Base-by-base conservation (phyloP, 169 alveolate species). In the Plasmodium vivax region DNA sequence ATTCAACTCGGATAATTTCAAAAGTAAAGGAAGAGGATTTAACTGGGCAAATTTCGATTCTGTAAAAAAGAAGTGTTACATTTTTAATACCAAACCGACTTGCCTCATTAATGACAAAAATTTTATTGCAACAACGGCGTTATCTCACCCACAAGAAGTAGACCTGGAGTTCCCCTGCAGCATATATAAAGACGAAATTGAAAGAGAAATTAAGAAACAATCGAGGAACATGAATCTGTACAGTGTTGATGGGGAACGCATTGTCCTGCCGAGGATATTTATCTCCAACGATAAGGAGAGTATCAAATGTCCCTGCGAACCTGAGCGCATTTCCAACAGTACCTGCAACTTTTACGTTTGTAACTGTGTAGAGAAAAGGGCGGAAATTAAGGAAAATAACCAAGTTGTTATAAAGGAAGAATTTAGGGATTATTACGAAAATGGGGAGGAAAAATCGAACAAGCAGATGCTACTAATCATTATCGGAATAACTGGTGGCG, bases 41-140 rank as follows among this genome's bases (percentile, higher is more conserved):
- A 96, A 96, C 88, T 96, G 98, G 98, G 98, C 95, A 2, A 95
- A 94, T 77, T 96, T 84, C 93, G 92, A 94, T 41, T 47, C 2
- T 30, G 81, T 34, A 62, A 84, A 58, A 8, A 90, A 95, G 8
- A 41, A 43, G 41, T 96, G 98, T 72, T 75, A 92, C 58, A 43
- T 96, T 30, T 81, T 94, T 73, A 93, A 92, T 77, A 84, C 56
- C 38, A 83, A 91, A 38, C 98, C 98, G 12, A 93, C 94, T 82
- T 96, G 98, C 41, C 93, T 96, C 75, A 93, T 96, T 75, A 81
- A 95, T 45, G 83, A 91, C 81, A 90, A 85, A 73, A 95, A 96
- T 41, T 83, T 83, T 79, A 56, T 93, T 34, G 98, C 98, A 56
- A 82, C 96, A 45, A 96, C 97, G 19, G 95, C 97, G 72, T 74